These are phyloP conservation scores for Colletotrichum australisinense DNA, from an alignment of 2,329 filamentous ascomycete genomes.

Conservation along the genomic window DNA sequence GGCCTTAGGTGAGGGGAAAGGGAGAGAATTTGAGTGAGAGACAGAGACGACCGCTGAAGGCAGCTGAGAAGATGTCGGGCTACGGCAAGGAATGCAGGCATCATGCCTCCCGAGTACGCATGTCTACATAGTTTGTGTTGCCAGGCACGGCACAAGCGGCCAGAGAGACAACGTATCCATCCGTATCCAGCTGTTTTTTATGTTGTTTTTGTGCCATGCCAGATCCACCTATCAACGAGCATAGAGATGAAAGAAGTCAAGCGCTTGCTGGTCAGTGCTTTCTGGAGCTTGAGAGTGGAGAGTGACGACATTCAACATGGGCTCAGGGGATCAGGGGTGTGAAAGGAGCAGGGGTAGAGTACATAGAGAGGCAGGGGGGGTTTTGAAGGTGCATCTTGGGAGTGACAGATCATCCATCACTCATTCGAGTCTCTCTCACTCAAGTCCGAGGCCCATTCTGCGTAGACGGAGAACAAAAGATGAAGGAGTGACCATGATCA, in stretches of 20 bases:
- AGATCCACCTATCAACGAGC: slow-evolving; percentile 10
- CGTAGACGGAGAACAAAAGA: not conserved
- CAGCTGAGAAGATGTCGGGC: slow-evolving; percentile 1
- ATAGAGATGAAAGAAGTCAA: not conserved
- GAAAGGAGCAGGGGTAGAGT: not conserved
- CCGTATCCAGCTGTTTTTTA: not conserved
- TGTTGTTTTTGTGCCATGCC: not conserved
- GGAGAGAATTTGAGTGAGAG: not conserved
- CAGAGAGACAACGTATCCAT: not conserved
- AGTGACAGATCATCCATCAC: not conserved
- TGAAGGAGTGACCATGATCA: not conserved
- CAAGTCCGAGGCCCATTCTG: not conserved
- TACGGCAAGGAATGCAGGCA: slow-evolving; percentile 26
- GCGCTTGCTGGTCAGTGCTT: slow-evolving; percentile 13
- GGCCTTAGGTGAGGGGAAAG: too few relatives aligned
- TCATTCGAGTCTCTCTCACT: not conserved
- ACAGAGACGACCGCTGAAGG: not conserved
- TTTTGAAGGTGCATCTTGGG: not conserved
- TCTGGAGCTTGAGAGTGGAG: slow-evolving; percentile 8
- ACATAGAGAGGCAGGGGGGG: not conserved
- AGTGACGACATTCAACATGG: slow-evolving; percentile 32
- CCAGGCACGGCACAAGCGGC: not conserved
- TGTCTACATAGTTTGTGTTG: slow-evolving; percentile 7
- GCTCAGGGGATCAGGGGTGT: not conserved
- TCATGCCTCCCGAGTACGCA: slow-evolving; percentile 28